Evolutionary conservation across 257 asterid genomes (phyloP).

Genomic region (Schizonepeta tenuifolia): DNA sequence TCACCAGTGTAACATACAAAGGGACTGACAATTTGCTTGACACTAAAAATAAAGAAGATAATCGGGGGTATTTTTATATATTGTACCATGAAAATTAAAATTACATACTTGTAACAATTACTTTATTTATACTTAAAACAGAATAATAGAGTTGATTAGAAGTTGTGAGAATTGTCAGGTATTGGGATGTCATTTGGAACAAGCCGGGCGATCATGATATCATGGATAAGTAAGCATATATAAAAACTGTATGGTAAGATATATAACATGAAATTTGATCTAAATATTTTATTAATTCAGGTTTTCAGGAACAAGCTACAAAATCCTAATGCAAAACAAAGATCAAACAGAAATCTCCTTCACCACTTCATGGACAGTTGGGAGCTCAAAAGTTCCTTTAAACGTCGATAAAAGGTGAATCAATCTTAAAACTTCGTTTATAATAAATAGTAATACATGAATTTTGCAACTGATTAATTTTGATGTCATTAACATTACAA

Average conservation of each 20-base stretch:
- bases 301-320: constrained; percentile 48
- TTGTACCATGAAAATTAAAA: too few species aligned
- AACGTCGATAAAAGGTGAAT: constrained; percentile 60
- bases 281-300: constrained; percentile 38
- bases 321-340: constrained; percentile 38
- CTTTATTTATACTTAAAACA: too few species aligned
- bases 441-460: neutral
- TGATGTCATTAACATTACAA: neutral
- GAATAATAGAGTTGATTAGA: too few species aligned
- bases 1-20: constrained; percentile 44
- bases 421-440: neutral
- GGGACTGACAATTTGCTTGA: constrained; percentile 55
- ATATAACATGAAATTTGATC: neutral
- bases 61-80: constrained; percentile 58
- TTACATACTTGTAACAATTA: too few species aligned
- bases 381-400: constrained; percentile 42
- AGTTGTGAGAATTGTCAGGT: constrained; percentile 35
- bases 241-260: neutral
- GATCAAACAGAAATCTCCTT: constrained; percentile 61
- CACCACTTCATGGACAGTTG: constrained; percentile 44
- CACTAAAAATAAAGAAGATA: constrained; percentile 28
- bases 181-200: constrained; percentile 58
- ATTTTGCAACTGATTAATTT: neutral
- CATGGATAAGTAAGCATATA: constrained; percentile 39
- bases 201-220: constrained; percentile 22